A percentile compares a stretch with the other conserved stretches of the same genome.
phyloP scores from a whole-genome alignment of 1,139 yeast genomes.

The Yamadazyma songkhlaensis region DNA sequence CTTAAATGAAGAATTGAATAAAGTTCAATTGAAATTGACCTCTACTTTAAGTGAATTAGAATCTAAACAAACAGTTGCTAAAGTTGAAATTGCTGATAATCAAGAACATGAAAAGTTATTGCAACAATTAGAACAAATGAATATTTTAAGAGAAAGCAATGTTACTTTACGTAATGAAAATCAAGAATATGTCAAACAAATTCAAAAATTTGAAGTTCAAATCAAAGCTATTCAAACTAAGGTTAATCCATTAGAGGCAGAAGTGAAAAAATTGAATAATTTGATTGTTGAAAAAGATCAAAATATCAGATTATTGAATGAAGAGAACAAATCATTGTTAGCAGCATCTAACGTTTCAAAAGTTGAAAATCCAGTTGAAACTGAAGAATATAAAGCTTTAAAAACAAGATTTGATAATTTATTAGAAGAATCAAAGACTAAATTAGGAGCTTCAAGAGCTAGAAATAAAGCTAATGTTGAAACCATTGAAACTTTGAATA shows the following conservation, averaged over 20 bases:
- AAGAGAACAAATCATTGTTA: constrained; percentile 35
- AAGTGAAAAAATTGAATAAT: constrained; percentile 25
- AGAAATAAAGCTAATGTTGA: constrained; percentile 22
- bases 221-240: constrained; percentile 15
- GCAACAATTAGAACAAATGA: constrained; percentile 65
- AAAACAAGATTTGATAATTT: constrained; percentile 23
- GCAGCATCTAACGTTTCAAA: constrained; percentile 10
- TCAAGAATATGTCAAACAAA: constrained; percentile 20
- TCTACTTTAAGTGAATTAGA: constrained; percentile 42
- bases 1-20: constrained; percentile 46
- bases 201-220: constrained; percentile 22
- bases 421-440: constrained; percentile 36
- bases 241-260: constrained; percentile 22
- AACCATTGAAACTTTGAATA: constrained; percentile 23
- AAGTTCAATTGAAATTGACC: constrained; percentile 43
- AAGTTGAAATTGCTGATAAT: constrained; percentile 31
- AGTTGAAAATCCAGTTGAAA: constrained; percentile 11
- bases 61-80: constrained; percentile 38
- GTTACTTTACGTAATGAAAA: constrained; percentile 60
- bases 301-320: constrained; percentile 30
- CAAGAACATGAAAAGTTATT: constrained; percentile 53
- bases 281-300: constrained; percentile 20
- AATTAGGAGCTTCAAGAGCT: constrained; percentile 21
- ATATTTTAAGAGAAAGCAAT: constrained; percentile 72
- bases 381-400: constrained; percentile 20